phyloP scores from a whole-genome alignment of 208 protist species.

The Crithidia brevicula region DNA sequence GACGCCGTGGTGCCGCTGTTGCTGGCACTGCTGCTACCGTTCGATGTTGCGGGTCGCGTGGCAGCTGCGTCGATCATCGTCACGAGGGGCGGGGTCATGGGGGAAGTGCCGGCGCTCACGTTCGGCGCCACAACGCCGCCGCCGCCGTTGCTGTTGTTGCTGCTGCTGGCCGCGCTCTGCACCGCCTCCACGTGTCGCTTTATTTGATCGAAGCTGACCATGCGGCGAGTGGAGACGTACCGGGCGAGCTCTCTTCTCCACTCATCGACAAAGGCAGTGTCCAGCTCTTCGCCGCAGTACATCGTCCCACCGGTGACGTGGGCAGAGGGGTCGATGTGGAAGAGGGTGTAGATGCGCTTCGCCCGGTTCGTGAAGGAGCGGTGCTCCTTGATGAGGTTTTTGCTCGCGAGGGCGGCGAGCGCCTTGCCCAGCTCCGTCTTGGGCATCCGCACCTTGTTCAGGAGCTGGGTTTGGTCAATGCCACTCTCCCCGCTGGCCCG shows the following conservation, averaged over 20 bases:
- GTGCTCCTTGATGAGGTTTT: slow-evolving; percentile 76
- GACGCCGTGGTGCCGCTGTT: background rate
- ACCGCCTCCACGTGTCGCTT: slow-evolving; percentile 49
- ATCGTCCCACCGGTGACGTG: slow-evolving; percentile 84
- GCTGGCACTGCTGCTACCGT: background rate
- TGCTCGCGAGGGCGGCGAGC: slow-evolving; percentile 46
- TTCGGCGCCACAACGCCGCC: background rate
- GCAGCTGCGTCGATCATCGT: slow-evolving; percentile 27
- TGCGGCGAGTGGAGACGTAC: slow-evolving; percentile 39
- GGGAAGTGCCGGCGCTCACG: background rate
- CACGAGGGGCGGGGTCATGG: slow-evolving; percentile 5
- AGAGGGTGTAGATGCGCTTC: slow-evolving; percentile 84
- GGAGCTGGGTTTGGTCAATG: slow-evolving; percentile 75
- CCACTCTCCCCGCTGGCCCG: slow-evolving; percentile 66
- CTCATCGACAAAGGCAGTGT: slow-evolving; percentile 82
- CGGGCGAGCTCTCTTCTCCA: slow-evolving; percentile 42
- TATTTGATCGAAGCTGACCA: slow-evolving; percentile 68
- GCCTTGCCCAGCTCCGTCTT: slow-evolving; percentile 78
- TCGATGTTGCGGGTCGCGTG: background rate
- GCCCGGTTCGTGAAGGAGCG: slow-evolving; percentile 83
- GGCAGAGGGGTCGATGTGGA: slow-evolving; percentile 76
- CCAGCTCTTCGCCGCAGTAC: slow-evolving; percentile 84
- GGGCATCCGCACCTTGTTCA: slow-evolving; percentile 55
- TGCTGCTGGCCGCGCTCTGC: slow-evolving; percentile 22
- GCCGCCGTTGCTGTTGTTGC: background rate